Conservation (phyloP, 2,329 filamentous ascomycete species). For the Colletotrichum aenigma region DNA sequence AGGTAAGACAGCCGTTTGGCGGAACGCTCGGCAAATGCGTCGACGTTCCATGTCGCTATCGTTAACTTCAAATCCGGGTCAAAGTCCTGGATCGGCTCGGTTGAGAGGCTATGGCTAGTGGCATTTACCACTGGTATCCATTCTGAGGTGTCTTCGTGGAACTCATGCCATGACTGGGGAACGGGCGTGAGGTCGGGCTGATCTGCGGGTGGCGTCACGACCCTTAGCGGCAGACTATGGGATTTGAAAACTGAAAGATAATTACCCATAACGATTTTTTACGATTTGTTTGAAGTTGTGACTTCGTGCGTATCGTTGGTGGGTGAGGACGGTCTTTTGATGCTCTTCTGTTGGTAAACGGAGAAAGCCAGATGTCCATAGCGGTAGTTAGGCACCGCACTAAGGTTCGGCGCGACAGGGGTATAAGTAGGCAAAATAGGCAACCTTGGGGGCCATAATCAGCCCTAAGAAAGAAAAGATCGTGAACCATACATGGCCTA, state of each 20-base stretch:
- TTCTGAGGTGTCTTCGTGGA: neutral
- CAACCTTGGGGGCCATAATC: neutral
- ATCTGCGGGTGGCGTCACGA: neutral
- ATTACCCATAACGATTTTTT: neutral
- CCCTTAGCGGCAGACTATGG: neutral
- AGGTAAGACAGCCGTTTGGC: slow-evolving; percentile 26
- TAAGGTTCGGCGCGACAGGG: neutral
- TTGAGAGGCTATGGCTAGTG: too few relatives aligned
- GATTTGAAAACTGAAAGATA: neutral
- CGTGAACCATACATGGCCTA: neutral
- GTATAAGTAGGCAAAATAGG: neutral
- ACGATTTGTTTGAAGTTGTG: too few relatives aligned
- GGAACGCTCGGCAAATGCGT: neutral
- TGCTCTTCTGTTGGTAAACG: neutral
- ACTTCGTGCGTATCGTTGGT: neutral
- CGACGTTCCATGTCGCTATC: slow-evolving; percentile 10
- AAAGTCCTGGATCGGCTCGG: neutral
- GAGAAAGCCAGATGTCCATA: neutral
- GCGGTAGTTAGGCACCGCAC: neutral
- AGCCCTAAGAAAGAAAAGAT: neutral
- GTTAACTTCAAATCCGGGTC: neutral
- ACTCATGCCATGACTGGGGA: slow-evolving; percentile 1
- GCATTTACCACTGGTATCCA: neutral
- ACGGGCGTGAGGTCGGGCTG: neutral
- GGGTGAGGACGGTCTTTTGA: neutral